Percentiles rank a stretch among this genome's conserved stretches.
phyloP scores from a whole-genome alignment of 441 rosid species.

The Populus hybrid region DNA sequence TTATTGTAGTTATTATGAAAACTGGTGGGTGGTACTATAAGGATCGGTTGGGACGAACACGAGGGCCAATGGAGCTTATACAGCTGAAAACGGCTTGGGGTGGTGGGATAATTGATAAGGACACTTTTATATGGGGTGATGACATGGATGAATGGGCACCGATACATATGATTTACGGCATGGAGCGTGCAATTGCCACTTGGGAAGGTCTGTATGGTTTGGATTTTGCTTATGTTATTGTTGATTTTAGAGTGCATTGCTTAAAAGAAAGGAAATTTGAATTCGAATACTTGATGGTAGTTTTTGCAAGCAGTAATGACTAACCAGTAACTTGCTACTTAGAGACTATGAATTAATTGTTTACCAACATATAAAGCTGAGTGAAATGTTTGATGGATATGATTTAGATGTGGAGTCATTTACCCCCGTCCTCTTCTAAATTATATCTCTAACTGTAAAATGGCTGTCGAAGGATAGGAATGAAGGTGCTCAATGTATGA shows the following conservation, averaged over 20 bases:
- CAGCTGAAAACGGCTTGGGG: slow-evolving; percentile 97
- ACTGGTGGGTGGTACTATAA: slow-evolving; percentile 85
- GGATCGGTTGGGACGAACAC: slow-evolving; percentile 86
- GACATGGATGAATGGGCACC: slow-evolving; percentile 99
- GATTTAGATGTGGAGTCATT: not conserved
- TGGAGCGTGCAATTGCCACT: slow-evolving; percentile 88
- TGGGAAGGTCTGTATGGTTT: slow-evolving; percentile 74
- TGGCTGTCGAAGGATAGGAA: not conserved
- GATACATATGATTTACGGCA: slow-evolving; percentile 87
- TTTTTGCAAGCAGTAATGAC: not conserved
- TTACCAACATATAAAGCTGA: not conserved
- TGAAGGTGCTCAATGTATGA: not conserved
- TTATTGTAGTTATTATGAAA: slow-evolving; percentile 67
- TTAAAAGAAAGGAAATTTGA: not conserved
- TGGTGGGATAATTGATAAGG: slow-evolving; percentile 79
- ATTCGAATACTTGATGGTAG: not conserved
- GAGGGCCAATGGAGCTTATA: slow-evolving; percentile 88
- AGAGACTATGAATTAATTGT: not conserved
- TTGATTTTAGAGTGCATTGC: not conserved
- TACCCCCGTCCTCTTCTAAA: not conserved
- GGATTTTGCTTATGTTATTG: not conserved
- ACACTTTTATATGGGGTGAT: slow-evolving; percentile 88
- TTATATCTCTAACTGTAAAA: not conserved
- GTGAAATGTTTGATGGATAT: not conserved
- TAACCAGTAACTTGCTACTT: not conserved